Conservation (phyloP, 78 protist species). For the Dictyostelium citrinum region DNA sequence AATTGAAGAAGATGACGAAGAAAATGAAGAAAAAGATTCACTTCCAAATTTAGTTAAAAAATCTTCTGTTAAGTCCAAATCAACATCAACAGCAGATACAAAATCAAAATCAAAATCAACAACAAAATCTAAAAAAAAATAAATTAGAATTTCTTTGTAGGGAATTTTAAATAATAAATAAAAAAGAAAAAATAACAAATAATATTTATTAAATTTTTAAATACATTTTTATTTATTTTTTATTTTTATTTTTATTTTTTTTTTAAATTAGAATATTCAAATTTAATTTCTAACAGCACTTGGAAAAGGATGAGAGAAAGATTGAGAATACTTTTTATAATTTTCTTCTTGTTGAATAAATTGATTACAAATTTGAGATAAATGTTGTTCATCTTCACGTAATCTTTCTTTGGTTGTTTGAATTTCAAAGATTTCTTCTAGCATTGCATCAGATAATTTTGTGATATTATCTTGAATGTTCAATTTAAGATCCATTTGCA, state of each 20-base stretch:
- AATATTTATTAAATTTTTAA: no score
- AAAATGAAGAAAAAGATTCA: not conserved
- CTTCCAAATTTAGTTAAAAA: slow-evolving; percentile 17
- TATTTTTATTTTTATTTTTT: not conserved
- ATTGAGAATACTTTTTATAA: slow-evolving; percentile 44
- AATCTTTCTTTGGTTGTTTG: slow-evolving; percentile 66
- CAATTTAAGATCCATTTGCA: slow-evolving; percentile 62
- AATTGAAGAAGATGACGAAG: not conserved
- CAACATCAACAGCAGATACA: not conserved
- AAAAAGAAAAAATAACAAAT: not conserved
- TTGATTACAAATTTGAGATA: slow-evolving; percentile 22
- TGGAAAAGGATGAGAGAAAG: slow-evolving; percentile 56
- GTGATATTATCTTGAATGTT: slow-evolving; percentile 71
- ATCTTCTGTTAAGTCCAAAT: not conserved
- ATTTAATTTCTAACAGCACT: not conserved
- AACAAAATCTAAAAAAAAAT: not conserved
- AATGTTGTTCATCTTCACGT: slow-evolving; percentile 68
- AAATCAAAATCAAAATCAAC: not conserved
- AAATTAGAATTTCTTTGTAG: slow-evolving; percentile 1
- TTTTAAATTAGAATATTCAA: not conserved
- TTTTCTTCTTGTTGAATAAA: slow-evolving; percentile 66
- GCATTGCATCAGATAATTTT: slow-evolving; percentile 43
- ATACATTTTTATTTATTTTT: not conserved
- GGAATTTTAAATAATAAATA: not conserved
- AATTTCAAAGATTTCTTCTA: slow-evolving; percentile 82